Percentiles rank a stretch among this genome's conserved stretches.
Conservation (phyloP, 108 stramenopile genomes). For the Discostella pseudostelligera region DNA sequence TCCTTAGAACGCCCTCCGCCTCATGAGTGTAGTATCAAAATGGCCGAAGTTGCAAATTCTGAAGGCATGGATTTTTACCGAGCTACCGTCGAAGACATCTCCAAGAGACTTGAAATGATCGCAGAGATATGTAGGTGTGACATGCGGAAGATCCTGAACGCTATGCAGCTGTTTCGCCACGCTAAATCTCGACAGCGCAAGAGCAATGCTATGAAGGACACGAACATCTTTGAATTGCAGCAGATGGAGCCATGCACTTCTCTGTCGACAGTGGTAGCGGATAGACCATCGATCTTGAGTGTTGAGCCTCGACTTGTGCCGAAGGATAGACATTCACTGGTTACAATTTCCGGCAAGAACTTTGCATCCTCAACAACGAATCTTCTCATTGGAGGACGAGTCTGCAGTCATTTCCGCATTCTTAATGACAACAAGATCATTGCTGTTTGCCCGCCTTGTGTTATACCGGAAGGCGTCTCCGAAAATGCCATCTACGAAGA, state of each 20-base stretch:
- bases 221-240: slow-evolving; percentile 1
- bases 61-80: slow-evolving; percentile 42
- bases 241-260: background rate
- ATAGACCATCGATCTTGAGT: slow-evolving; percentile 23
- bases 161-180: slow-evolving; percentile 57
- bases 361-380: slow-evolving; percentile 29
- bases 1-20: slow-evolving; percentile 48
- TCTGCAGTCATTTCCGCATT: slow-evolving; percentile 37
- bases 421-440: slow-evolving; percentile 58
- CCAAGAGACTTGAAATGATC: slow-evolving; percentile 29
- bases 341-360: slow-evolving; percentile 53
- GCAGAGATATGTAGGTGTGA: slow-evolving; percentile 62
- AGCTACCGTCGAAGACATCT: slow-evolving; percentile 7
- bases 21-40: slow-evolving; percentile 51
- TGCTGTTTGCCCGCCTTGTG: slow-evolving; percentile 57
- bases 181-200: background rate
- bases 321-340: slow-evolving; percentile 38
- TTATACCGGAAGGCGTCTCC: slow-evolving; percentile 22
- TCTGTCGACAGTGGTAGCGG: background rate
- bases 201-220: background rate
- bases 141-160: slow-evolving; percentile 58
- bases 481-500: slow-evolving; percentile 19
- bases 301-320: slow-evolving; percentile 34
- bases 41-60: slow-evolving; percentile 38
- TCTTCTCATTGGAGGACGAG: slow-evolving; percentile 46